phyloP scores from a whole-genome alignment of 805 yeast genomes.

The Candida khao-thaluensis region DNA sequence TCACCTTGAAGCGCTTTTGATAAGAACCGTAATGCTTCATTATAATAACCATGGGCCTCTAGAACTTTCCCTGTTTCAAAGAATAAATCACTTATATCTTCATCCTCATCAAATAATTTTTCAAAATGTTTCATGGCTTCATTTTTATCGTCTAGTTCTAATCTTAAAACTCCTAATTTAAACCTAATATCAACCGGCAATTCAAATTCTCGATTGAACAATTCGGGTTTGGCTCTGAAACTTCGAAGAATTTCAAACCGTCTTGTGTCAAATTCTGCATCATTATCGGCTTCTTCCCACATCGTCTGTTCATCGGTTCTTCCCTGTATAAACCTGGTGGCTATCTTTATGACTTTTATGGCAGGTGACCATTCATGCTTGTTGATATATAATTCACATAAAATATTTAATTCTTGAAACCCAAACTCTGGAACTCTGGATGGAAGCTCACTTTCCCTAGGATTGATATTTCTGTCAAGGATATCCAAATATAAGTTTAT shows the following conservation, averaged over 20 bases:
- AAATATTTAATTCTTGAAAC: constrained; percentile 86
- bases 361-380: constrained; percentile 65
- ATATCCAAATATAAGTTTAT: constrained; percentile 65
- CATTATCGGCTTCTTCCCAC: constrained; percentile 67
- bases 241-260: constrained; percentile 41
- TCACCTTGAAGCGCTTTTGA: constrained; percentile 46
- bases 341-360: constrained; percentile 60
- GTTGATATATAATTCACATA: constrained; percentile 75
- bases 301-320: constrained; percentile 57
- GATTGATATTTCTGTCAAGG: constrained; percentile 56
- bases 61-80: constrained; percentile 74
- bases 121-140: constrained; percentile 76
- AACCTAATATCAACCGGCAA: constrained; percentile 87
- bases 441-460: constrained; percentile 11
- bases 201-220: constrained; percentile 26
- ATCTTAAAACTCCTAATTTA: constrained; percentile 72
- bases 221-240: constrained; percentile 17
- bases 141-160: constrained; percentile 57
- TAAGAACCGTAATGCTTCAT: constrained; percentile 74
- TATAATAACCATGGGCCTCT: constrained; percentile 64
- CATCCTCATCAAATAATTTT: constrained; percentile 54
- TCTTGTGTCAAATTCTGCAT: constrained; percentile 81
- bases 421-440: constrained; percentile 53
- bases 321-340: constrained; percentile 79
- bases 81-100: constrained; percentile 71